Percentiles rank a stretch among this genome's conserved stretches.
Conservation (phyloP, 2,329 filamentous ascomycete species). For the Paecilomyces sp. region DNA sequence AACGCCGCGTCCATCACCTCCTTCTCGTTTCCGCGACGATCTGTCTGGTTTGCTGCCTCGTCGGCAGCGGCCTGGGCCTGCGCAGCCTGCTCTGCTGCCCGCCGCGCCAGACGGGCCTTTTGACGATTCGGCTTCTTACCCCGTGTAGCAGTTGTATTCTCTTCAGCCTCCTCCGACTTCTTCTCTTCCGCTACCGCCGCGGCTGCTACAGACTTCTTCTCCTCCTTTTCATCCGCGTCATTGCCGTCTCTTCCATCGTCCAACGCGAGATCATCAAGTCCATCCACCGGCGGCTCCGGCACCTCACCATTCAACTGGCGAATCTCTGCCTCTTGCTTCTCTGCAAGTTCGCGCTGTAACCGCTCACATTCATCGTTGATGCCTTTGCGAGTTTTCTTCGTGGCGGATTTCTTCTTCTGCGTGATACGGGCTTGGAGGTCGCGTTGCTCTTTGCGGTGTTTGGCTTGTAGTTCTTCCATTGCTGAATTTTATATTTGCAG, state of each 20-base stretch:
- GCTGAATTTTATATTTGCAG: no score
- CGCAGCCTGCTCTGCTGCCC: slow-evolving; percentile 76
- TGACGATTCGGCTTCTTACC: slow-evolving; percentile 78
- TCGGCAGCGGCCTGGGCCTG: slow-evolving; percentile 59
- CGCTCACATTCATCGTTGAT: slow-evolving; percentile 60
- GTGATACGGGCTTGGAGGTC: slow-evolving; percentile 81
- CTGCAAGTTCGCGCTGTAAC: slow-evolving; percentile 50
- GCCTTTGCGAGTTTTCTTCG: slow-evolving; percentile 68
- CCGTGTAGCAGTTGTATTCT: slow-evolving; percentile 10
- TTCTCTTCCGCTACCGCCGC: slow-evolving; percentile 3
- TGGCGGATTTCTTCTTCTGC: slow-evolving; percentile 94
- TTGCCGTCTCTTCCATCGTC: slow-evolving; percentile 15
- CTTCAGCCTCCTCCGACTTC: slow-evolving; percentile 4
- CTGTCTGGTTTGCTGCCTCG: slow-evolving; percentile 68
- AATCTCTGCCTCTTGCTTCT: slow-evolving; percentile 47
- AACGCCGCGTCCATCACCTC: slow-evolving; percentile 64
- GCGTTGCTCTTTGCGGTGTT: slow-evolving; percentile 80
- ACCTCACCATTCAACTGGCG: slow-evolving; percentile 35
- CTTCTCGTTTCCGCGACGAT: slow-evolving; percentile 64
- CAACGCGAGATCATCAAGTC: slow-evolving; percentile 26
- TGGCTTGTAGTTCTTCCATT: slow-evolving; percentile 67
- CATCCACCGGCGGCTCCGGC: slow-evolving; percentile 15
- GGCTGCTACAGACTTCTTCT: slow-evolving; percentile 6
- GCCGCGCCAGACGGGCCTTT: slow-evolving; percentile 82
- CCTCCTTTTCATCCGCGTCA: slow-evolving; percentile 2